Evolutionary conservation across 2,329 filamentous ascomycete species (phyloP).

Genomic region (Diplodia sapinea): DNA sequence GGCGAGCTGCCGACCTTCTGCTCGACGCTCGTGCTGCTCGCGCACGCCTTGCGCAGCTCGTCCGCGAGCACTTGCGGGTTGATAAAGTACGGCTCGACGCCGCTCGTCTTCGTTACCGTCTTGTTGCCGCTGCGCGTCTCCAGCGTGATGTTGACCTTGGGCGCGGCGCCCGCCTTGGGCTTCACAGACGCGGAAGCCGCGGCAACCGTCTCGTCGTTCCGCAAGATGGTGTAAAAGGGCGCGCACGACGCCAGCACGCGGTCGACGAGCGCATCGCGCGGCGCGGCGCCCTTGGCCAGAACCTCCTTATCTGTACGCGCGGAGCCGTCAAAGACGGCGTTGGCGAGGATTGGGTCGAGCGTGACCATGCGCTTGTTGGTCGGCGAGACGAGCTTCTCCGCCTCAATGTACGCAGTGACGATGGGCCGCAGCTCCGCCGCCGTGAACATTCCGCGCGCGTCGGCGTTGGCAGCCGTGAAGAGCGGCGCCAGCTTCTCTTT

Average conservation of each 20-base stretch:
- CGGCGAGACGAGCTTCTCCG: constrained; percentile 60
- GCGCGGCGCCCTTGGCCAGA: constrained; percentile 62
- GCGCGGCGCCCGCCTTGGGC: constrained; percentile 65
- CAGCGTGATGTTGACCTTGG: constrained; percentile 64
- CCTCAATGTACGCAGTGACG: constrained; percentile 64
- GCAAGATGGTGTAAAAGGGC: constrained; percentile 64
- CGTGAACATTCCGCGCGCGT: constrained; percentile 63
- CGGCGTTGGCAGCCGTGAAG: constrained; percentile 57
- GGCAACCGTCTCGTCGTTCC: constrained; percentile 50
- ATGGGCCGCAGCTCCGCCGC: constrained; percentile 63
- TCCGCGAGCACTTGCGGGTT: constrained; percentile 66
- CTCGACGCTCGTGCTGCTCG: constrained; percentile 69
- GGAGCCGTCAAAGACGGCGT: constrained; percentile 58
- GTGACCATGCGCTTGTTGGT: constrained; percentile 67
- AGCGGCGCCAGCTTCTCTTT: constrained; percentile 64
- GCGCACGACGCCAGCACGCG: constrained; percentile 62
- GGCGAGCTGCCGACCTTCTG: constrained; percentile 65
- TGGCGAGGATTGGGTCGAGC: constrained; percentile 67
- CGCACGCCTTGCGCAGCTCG: constrained; percentile 70
- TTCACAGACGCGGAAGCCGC: constrained; percentile 54
- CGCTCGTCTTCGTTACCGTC: constrained; percentile 67
- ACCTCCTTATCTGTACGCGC: constrained; percentile 62
- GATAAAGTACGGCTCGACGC: constrained; percentile 67
- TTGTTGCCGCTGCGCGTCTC: constrained; percentile 72
- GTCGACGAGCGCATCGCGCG: constrained; percentile 66